A percentile compares a stretch with the other conserved stretches of the same genome.
Conservation (phyloP, 345 rosid genomes). For the Pistacia atlantica region DNA sequence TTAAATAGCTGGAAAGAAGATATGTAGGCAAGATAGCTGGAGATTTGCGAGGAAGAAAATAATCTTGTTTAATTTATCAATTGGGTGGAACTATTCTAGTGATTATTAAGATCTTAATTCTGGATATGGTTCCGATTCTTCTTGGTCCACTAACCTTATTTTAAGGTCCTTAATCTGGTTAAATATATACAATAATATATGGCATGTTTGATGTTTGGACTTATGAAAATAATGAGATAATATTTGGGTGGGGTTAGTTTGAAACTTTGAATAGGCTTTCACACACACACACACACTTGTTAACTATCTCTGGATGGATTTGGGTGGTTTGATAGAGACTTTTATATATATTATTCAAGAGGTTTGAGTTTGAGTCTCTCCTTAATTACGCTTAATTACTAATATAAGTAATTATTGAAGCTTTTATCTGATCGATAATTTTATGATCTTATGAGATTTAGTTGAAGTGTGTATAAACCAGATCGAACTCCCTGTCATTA, state of each 20-base stretch:
- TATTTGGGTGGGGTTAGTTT: not conserved
- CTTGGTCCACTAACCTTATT: conserved; percentile 14
- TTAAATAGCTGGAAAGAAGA: conserved; percentile 6
- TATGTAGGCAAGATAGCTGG: not conserved
- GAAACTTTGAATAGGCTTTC: too few species aligned
- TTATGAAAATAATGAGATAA: not conserved
- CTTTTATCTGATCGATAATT: too few species aligned
- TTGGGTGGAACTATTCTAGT: not conserved
- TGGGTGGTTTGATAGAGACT: too few species aligned
- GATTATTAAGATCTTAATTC: conserved; percentile 14
- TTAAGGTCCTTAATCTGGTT: conserved; percentile 5
- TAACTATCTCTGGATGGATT: too few species aligned
- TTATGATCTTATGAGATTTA: too few species aligned
- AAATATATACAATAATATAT: not conserved
- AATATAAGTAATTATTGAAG: too few species aligned
- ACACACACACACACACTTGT: too few species aligned
- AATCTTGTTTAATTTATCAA: conserved; percentile 13
- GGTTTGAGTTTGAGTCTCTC: too few species aligned
- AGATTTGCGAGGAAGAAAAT: conserved; percentile 3
- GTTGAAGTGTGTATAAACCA: too few species aligned
- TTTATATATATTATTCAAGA: too few species aligned
- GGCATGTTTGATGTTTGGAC: not conserved
- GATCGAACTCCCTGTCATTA: rapidly evolving
- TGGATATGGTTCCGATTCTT: conserved; percentile 19
- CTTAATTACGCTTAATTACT: too few species aligned